These are phyloP conservation scores for Leccinellum albellum DNA, from an alignment of 768 basidiomycete genomes.

Conservation along the genomic window DNA sequence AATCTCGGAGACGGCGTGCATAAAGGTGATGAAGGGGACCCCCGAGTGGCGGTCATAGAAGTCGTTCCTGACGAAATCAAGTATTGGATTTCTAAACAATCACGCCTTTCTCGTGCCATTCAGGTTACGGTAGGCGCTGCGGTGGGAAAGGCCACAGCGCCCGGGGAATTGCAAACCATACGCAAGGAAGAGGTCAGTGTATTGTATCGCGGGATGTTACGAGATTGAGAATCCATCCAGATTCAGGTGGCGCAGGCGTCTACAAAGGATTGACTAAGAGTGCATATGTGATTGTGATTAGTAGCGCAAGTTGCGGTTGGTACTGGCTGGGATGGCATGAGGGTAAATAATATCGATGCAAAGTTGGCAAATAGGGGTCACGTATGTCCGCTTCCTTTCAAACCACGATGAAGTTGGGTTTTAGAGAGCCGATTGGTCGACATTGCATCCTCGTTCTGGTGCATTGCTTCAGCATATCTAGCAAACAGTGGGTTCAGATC, in stretches of 20 bases:
- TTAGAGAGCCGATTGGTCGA: conserved; percentile 60
- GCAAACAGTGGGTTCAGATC: neutral
- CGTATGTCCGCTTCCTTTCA: conserved; percentile 11
- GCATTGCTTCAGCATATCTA: conserved; percentile 72
- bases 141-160: conserved; percentile 59
- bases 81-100: conserved; percentile 72
- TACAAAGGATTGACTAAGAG: conserved; percentile 9
- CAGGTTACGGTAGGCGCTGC: conserved; percentile 58
- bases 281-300: conserved; percentile 1
- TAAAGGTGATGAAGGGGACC: conserved; percentile 75
- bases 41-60: conserved; percentile 75
- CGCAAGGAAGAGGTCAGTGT: conserved; percentile 62
- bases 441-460: conserved; percentile 67
- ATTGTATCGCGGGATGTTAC: neutral
- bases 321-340: conserved; percentile 14
- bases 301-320: neutral
- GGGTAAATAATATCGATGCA: neutral
- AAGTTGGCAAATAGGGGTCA: neutral
- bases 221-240: conserved; percentile 6
- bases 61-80: conserved; percentile 77
- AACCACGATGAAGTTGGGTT: conserved; percentile 14
- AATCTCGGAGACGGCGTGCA: conserved; percentile 83
- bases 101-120: conserved; percentile 51
- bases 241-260: conserved; percentile 15
- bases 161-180: conserved; percentile 77